phyloP scores from a whole-genome alignment of 768 basidiomycete species.

The Boletales sp. region DNA sequence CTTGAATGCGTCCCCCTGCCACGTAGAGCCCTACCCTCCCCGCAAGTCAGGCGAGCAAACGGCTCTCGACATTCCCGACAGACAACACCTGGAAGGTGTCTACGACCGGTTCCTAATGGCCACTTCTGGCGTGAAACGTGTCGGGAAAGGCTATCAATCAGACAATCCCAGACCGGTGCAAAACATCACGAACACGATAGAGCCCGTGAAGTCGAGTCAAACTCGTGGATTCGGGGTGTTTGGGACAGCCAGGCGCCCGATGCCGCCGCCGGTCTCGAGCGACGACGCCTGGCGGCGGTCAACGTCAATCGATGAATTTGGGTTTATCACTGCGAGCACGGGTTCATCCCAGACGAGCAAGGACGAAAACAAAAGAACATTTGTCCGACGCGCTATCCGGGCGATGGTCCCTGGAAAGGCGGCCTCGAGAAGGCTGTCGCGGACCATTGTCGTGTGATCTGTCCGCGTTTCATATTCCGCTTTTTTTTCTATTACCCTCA shows the following conservation, averaged over 20 bases:
- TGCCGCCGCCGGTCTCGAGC: slow-evolving; percentile 74
- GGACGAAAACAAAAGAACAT: slow-evolving; percentile 47
- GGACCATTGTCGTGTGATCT: slow-evolving; percentile 27
- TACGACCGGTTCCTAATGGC: slow-evolving; percentile 85
- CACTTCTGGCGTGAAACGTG: slow-evolving; percentile 73
- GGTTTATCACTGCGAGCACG: slow-evolving; percentile 42
- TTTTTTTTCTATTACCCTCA: background rate
- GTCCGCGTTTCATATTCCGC: background rate
- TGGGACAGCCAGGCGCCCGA: slow-evolving; percentile 42
- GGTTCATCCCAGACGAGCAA: slow-evolving; percentile 30
- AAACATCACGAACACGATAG: slow-evolving; percentile 24
- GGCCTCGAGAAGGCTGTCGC: slow-evolving; percentile 48
- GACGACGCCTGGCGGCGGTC: slow-evolving; percentile 47
- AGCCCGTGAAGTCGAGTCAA: slow-evolving; percentile 13
- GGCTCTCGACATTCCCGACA: slow-evolving; percentile 51
- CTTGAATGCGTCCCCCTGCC: slow-evolving; percentile 56
- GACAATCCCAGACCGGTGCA: slow-evolving; percentile 48
- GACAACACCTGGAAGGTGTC: slow-evolving; percentile 63
- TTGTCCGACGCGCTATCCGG: slow-evolving; percentile 71
- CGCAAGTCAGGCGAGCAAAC: slow-evolving; percentile 37
- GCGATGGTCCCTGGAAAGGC: slow-evolving; percentile 69
- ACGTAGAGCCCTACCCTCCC: slow-evolving; percentile 63
- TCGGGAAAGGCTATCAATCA: slow-evolving; percentile 81
- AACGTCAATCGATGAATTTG: slow-evolving; percentile 64
- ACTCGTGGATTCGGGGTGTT: slow-evolving; percentile 28